phyloP scores from a whole-genome alignment of 805 yeast species.

The Ogataea degrootiae region DNA sequence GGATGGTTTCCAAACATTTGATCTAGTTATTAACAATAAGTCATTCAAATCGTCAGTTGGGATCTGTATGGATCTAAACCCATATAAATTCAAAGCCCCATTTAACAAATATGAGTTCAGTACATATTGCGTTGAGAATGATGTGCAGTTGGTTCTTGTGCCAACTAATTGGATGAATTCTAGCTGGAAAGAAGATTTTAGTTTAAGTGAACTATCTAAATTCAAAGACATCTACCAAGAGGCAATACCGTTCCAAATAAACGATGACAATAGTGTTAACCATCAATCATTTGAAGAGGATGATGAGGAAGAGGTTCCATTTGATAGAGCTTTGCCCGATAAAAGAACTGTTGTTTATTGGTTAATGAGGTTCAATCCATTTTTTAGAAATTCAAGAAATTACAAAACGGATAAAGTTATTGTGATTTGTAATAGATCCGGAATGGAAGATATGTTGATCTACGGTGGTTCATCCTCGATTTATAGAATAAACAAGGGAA shows the following conservation, averaged over 20 bases:
- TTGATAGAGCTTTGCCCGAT: conserved; percentile 19
- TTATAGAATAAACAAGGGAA: conserved; percentile 44
- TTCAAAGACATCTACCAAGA: conserved; percentile 13
- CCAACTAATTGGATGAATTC: conserved; percentile 87
- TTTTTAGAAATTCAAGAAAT: conserved; percentile 14
- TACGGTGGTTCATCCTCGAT: conserved; percentile 68
- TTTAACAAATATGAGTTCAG: conserved; percentile 73
- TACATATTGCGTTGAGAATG: conserved; percentile 39
- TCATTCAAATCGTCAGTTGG: conserved; percentile 56
- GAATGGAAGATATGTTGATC: conserved; percentile 64
- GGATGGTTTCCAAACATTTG: conserved; percentile 49
- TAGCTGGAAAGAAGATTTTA: conserved; percentile 28
- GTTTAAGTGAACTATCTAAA: conserved; percentile 12
- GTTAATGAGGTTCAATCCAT: conserved; percentile 52
- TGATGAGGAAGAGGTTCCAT: not conserved
- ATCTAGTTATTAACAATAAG: conserved; percentile 31
- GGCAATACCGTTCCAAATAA: conserved; percentile 12
- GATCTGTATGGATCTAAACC: conserved; percentile 92
- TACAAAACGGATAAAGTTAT: conserved; percentile 27
- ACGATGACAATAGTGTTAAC: conserved; percentile 4
- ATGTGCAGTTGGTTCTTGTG: conserved; percentile 54
- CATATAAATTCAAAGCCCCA: conserved; percentile 78
- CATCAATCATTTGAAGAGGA: conserved; percentile 1
- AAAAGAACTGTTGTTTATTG: conserved; percentile 46
- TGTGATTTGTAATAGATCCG: conserved; percentile 66